Conservation (phyloP, 208 protist genomes). For the Jaenimonas drosophilae region DNA sequence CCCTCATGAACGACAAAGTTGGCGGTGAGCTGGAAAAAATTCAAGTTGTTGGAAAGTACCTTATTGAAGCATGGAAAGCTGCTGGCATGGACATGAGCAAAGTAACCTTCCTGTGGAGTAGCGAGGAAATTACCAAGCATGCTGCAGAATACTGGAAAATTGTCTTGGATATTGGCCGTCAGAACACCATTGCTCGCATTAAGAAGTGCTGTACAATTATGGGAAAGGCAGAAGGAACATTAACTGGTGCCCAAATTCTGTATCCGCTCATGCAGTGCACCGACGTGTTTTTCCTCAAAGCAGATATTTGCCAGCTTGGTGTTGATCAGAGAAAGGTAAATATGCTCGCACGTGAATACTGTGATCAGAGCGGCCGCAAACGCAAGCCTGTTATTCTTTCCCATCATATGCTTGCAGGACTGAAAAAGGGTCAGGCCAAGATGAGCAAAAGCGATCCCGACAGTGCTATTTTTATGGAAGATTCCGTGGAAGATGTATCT, state of each 20-base stretch:
- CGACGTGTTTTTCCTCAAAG: constrained; percentile 98
- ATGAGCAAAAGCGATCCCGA: constrained; percentile 99
- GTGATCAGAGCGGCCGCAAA: constrained; percentile 83
- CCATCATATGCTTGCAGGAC: constrained; percentile 97
- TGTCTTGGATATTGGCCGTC: constrained; percentile 96
- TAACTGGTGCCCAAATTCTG: constrained; percentile 97
- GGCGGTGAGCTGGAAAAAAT: constrained; percentile 98
- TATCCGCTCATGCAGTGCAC: constrained; percentile 99
- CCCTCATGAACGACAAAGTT: constrained; percentile 99
- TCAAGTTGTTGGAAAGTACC: constrained; percentile 93
- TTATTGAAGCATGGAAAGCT: constrained; percentile 99
- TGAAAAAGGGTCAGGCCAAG: constrained; percentile 95
- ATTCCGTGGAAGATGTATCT: constrained; percentile 91
- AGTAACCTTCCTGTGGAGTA: constrained; percentile 96
- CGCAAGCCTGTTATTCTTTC: constrained; percentile 97
- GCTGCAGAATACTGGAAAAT: constrained; percentile 93
- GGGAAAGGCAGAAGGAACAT: constrained; percentile 94
- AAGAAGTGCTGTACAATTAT: constrained; percentile 99
- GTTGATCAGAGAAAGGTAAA: constrained; percentile 99
- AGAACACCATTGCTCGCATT: constrained; percentile 93
- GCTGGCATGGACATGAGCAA: constrained; percentile 96
- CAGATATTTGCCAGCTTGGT: constrained; percentile 99
- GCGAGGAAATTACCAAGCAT: constrained; percentile 95
- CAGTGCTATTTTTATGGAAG: constrained; percentile 99
- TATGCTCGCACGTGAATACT: constrained; percentile 99